Evolutionary conservation across 1,284 basidiomycete species (phyloP).

Genomic region (Cutaneotrichosporon sp.): DNA sequence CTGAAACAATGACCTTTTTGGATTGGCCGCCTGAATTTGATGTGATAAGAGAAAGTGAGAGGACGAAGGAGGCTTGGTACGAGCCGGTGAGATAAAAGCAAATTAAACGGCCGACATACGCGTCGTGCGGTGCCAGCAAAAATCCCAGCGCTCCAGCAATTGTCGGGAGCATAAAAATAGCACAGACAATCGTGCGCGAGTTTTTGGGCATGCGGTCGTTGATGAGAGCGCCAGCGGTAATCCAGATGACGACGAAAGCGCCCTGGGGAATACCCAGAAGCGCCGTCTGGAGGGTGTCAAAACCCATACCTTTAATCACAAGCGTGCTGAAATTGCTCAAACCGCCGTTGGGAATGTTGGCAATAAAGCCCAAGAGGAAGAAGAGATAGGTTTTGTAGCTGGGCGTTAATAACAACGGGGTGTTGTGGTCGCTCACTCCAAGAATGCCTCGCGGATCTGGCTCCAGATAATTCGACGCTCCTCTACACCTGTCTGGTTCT

Average conservation of each 20-base stretch:
- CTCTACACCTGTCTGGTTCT: slow-evolving; percentile 49
- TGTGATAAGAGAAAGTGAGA: slow-evolving; percentile 51
- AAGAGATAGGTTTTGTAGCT: slow-evolving; percentile 38
- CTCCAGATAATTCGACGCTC: slow-evolving; percentile 45
- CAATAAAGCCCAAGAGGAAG: slow-evolving; percentile 40
- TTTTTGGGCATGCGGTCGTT: slow-evolving; percentile 43
- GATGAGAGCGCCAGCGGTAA: slow-evolving; percentile 33
- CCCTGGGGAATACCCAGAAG: slow-evolving; percentile 47
- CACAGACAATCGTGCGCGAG: slow-evolving; percentile 39
- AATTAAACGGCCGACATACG: slow-evolving; percentile 46
- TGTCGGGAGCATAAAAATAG: slow-evolving; percentile 46
- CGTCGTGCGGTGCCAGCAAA: slow-evolving; percentile 44
- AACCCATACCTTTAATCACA: slow-evolving; percentile 44
- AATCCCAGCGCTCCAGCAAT: slow-evolving; percentile 47
- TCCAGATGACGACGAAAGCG: slow-evolving; percentile 44
- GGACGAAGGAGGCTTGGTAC: slow-evolving; percentile 51
- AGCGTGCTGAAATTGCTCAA: slow-evolving; percentile 45
- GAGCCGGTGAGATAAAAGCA: slow-evolving; percentile 56
- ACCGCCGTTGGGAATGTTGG: slow-evolving; percentile 47
- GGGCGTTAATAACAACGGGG: slow-evolving; percentile 17
- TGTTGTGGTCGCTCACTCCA: slow-evolving; percentile 33
- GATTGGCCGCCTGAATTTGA: slow-evolving; percentile 52
- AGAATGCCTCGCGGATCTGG: slow-evolving; percentile 47
- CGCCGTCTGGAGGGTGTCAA: slow-evolving; percentile 41
- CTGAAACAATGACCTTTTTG: slow-evolving; percentile 50